Evolutionary conservation across 129 eudicot genomes (phyloP).

Genomic region (Saussurea involucrata): DNA sequence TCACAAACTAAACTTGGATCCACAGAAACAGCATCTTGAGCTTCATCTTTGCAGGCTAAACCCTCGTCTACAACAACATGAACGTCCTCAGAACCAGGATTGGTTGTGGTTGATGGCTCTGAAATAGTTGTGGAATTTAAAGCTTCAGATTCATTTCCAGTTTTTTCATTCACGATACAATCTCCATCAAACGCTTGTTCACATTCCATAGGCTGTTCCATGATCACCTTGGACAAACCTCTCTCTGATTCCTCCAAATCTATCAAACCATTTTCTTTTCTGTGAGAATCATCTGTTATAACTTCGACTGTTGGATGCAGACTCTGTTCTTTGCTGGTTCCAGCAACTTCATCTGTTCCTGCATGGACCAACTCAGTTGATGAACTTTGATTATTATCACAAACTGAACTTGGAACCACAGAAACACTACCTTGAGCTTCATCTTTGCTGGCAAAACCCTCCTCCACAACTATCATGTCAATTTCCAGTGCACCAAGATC

Average conservation of each 20-base stretch:
- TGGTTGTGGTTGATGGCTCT: constrained; percentile 8
- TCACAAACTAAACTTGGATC: constrained; percentile 12
- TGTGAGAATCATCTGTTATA: background rate
- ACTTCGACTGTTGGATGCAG: constrained; percentile 18
- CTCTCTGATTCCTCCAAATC: background rate
- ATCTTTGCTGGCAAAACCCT: constrained; percentile 19
- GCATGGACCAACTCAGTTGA: background rate
- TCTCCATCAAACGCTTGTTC: constrained; percentile 13
- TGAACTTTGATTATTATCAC: constrained; percentile 9
- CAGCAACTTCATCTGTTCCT: constrained; percentile 8
- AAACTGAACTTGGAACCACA: constrained; percentile 10
- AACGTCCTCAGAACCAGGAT: constrained; percentile 20
- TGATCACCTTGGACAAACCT: constrained; percentile 17
- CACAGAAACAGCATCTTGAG: constrained; percentile 7
- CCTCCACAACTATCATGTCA: constrained; percentile 16
- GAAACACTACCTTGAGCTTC: constrained; percentile 13
- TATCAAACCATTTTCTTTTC: background rate
- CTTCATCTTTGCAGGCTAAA: constrained; percentile 20
- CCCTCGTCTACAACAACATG: constrained; percentile 15
- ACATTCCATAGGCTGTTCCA: background rate
- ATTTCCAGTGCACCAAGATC: constrained; percentile 18
- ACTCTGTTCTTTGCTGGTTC: constrained; percentile 19
- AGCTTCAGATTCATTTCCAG: constrained; percentile 22
- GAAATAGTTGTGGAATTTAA: constrained; percentile 15
- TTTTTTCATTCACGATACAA: constrained; percentile 2